Base-by-base conservation (phyloP, 768 basidiomycete species). In the Tricholoma sp. region DNA sequence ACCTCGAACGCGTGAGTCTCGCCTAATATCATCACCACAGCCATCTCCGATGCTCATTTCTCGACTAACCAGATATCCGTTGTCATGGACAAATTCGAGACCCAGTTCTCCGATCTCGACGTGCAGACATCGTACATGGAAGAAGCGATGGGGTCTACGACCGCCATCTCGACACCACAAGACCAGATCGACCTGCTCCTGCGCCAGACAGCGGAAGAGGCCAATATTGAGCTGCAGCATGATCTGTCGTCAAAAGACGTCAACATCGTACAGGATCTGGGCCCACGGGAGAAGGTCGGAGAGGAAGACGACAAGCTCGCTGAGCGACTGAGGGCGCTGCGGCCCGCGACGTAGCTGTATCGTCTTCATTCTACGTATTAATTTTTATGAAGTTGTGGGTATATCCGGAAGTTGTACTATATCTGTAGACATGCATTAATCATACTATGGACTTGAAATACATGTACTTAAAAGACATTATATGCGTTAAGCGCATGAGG, bases 81-180 rank as follows among this genome's bases (percentile, higher is more conserved):
- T 54, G 93, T 99, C 33, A 98, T 99, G 97, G 97, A 98, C 76
- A 98, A 94, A 74, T 99, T 99, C 72, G 97, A 99, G 71, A 61
- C 86, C 5, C 96, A 98, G 63, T 98, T 98, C 74, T 79, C 92
- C 36, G 97, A 98, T 70, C 83, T 99, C 17, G 97, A 98, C 68
- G 97, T 99, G 6, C 96, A 98, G 71, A 96, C 97, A 15, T 89
- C 87, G 5, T 95, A 96, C 73, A 96, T 99, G 94, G 97, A 98
- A 67, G 91, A 94, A 57, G 88, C 94, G 37, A 98, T 99, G 89
- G 85, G 86, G 9, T 83, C 89, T 54, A 93, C 95, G 20, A 96
- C 93, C 2, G 97, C 95, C 17, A 82, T 89, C 39, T 87, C 93
- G 11, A 95, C 92, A 5, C 97, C 97, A 1, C 94, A 98, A 71